These are phyloP conservation scores for Sclerotinia subarctica DNA, from an alignment of 2,329 filamentous ascomycete species.

Conservation along the genomic window DNA sequence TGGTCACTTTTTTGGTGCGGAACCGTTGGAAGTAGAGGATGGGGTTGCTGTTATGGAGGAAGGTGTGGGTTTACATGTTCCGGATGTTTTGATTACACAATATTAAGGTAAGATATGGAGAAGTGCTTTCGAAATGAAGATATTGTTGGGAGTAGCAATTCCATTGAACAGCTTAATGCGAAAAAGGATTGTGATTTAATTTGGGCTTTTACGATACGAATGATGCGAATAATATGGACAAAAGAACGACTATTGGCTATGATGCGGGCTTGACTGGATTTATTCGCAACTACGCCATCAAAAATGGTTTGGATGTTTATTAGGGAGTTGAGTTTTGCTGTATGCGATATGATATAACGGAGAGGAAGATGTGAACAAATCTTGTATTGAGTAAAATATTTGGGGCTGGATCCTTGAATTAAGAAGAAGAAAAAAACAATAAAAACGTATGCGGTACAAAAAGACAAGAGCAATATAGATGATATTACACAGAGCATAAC, in stretches of 20 bases:
- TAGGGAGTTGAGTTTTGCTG: background rate
- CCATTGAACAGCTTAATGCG: background rate
- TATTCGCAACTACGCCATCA: background rate
- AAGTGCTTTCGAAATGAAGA: background rate
- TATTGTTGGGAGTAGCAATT: background rate
- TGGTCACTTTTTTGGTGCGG: slow-evolving; percentile 40
- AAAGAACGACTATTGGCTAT: background rate
- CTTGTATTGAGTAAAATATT: background rate
- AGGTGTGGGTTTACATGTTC: slow-evolving; percentile 47
- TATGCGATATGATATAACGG: background rate
- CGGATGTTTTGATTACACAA: slow-evolving; percentile 44
- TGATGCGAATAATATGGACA: background rate
- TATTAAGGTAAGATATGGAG: slow-evolving; percentile 12
- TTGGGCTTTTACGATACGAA: background rate
- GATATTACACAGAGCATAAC: too few species aligned
- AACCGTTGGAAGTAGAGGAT: slow-evolving; percentile 47
- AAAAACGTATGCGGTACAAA: background rate
- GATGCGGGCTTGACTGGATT: background rate
- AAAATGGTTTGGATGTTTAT: slow-evolving; percentile 1
- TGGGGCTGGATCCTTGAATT: background rate
- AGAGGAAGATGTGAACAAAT: background rate
- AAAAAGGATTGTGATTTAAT: background rate
- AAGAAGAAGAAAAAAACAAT: background rate
- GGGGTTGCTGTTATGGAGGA: slow-evolving; percentile 58
- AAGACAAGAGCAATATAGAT: background rate